A percentile compares a stretch with the other conserved stretches of the same genome.
Evolutionary conservation across 2,329 filamentous ascomycete genomes (phyloP).

Genomic region (Penicillium sp.): DNA sequence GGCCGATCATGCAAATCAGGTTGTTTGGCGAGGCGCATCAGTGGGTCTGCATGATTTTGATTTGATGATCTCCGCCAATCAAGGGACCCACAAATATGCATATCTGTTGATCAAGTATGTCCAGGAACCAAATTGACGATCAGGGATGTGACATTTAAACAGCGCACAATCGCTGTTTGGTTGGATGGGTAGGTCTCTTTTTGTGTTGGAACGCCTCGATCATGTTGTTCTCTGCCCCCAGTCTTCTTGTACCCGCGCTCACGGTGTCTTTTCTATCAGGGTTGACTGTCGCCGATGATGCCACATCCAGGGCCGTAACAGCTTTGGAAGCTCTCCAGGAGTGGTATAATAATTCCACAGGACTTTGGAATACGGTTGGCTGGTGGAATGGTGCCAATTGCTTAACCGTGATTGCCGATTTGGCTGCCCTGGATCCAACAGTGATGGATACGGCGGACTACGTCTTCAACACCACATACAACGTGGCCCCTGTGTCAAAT

Average conservation of each 20-base stretch:
- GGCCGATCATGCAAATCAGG: constrained; percentile 22
- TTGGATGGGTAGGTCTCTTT: constrained; percentile 1
- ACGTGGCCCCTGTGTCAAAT: constrained; percentile 21
- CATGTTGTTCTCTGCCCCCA: constrained; percentile 15
- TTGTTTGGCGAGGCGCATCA: constrained; percentile 4
- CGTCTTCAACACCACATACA: constrained; percentile 48
- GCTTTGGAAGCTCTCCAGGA: constrained; percentile 52
- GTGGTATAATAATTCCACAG: constrained; percentile 62
- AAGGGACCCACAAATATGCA: constrained; percentile 18
- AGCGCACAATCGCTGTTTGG: not conserved
- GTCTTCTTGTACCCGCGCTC: constrained; percentile 8
- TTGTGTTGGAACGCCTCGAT: not conserved
- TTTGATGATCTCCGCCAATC: constrained; percentile 15
- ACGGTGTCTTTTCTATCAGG: constrained; percentile 7
- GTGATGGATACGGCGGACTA: constrained; percentile 34
- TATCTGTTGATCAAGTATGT: constrained; percentile 11
- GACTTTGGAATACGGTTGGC: constrained; percentile 63
- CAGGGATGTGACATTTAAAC: constrained; percentile 16
- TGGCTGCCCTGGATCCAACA: constrained; percentile 40
- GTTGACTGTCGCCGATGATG: constrained; percentile 12
- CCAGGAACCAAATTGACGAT: constrained; percentile 2
- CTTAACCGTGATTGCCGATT: constrained; percentile 62
- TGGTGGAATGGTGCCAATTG: constrained; percentile 76
- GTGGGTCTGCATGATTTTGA: constrained; percentile 12
- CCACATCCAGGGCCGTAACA: constrained; percentile 11